Evolutionary conservation across 2,329 filamentous ascomycete species (phyloP).

Genomic region (Colletotrichum lindemuthianum): DNA sequence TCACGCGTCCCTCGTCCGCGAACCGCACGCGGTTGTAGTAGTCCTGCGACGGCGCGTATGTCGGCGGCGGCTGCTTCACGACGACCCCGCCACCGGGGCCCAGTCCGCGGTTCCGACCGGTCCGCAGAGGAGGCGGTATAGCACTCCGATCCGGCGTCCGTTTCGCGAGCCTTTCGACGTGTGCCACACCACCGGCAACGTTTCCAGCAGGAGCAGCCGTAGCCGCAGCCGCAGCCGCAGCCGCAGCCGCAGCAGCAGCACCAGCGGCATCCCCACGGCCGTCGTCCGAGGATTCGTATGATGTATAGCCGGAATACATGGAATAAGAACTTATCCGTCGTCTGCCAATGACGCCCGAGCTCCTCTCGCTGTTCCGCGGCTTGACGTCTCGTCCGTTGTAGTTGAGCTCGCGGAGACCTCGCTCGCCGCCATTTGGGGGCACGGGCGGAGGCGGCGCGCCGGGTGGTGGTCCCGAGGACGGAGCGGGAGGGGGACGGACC

Average conservation of each 20-base stretch:
- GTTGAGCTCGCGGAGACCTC: conserved; percentile 31
- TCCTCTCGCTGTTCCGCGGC: conserved; percentile 28
- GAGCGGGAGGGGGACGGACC: conserved; percentile 11
- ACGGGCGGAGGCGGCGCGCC: conserved; percentile 8
- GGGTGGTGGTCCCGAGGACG: conserved; percentile 9
- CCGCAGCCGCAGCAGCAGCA: too few species aligned
- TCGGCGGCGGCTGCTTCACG: conserved; percentile 18
- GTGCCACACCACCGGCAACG: too few species aligned
- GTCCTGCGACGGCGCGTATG: conserved; percentile 19
- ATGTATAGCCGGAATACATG: conserved; percentile 26
- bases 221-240: too few species aligned
- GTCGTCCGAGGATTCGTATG: conserved; percentile 18
- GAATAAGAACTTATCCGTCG: conserved; percentile 18
- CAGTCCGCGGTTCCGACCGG: background rate
- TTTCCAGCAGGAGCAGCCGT: too few species aligned
- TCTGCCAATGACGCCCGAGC: conserved; percentile 25
- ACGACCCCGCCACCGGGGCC: background rate
- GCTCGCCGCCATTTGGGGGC: conserved; percentile 21
- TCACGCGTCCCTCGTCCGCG: conserved; percentile 23
- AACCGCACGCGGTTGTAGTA: conserved; percentile 26
- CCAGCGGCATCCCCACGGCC: background rate
- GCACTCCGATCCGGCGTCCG: conserved; percentile 9
- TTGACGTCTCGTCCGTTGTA: conserved; percentile 31
- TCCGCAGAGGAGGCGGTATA: background rate
- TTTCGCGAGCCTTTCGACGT: conserved; percentile 8